Evolutionary conservation across 805 yeast species (phyloP), one percentile per base, ranked within the genome.

Genomic region (Pichia insulana): DNA sequence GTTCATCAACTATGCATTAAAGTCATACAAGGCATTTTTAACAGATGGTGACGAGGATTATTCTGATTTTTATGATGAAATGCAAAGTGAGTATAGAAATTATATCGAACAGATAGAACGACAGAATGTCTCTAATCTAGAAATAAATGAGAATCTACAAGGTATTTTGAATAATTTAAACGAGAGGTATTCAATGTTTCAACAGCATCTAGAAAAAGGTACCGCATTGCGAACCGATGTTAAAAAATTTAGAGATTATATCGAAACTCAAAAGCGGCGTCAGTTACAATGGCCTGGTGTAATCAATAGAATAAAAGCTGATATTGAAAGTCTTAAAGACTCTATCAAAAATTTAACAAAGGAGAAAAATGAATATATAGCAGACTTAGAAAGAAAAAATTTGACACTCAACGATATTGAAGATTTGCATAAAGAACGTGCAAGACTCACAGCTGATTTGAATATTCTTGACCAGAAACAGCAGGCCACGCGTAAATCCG

Each of bases 171-270:
- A 69, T 22, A 64, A 63, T 19, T 51, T 78, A 1, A 57, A 67
- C 32, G 61, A 62, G 5, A 74, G 75, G 47, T 64, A 70, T 38
- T 69, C 70, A 19, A 62, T 67, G 16, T 63, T 79, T 30, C 71
- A 70, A 37, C 63, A 70, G 18, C 73, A 80, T 19, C 71, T 71
- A 43, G 74, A 73, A 53, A 78, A 80, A 55, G 61, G 76, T 5
- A 68, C 67, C 46, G 83, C 86, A 1, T 64, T 87, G 42, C 83
- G 80, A 49, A 74, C 75, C 47, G 96, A 87, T 58, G 67, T 82
- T 34, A 64, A 66, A 35, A 82, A 83, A 58, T 83, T 85, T 53
- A 71, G 74, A 51, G 80, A 78, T n/a, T 85, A 82, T 55, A 77
- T 83, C 41, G 76, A 76, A 35, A 69, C 76, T 7, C 79, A 83